Evolutionary conservation across 768 basidiomycete genomes (phyloP).

Genomic region (Mycena olivaceomarginata): DNA sequence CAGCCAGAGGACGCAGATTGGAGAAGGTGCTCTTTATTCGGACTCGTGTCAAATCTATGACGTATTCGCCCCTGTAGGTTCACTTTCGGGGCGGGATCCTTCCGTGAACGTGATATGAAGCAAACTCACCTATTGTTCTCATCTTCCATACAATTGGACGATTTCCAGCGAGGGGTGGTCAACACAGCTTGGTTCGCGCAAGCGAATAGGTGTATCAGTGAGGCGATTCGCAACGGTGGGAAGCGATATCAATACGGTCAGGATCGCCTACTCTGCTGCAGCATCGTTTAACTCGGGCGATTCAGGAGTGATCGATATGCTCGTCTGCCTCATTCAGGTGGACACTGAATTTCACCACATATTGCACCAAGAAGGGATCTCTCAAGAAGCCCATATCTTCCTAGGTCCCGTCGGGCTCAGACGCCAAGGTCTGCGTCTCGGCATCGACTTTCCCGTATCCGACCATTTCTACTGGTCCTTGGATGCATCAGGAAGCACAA

Average conservation of each 20-base stretch:
- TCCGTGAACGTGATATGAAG: not conserved
- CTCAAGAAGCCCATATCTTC: not conserved
- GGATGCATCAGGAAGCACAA: not conserved
- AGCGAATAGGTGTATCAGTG: not conserved
- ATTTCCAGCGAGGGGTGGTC: not conserved
- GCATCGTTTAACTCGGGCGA: no score
- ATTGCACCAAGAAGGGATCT: not conserved
- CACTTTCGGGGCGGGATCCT: not conserved
- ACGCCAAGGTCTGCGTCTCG: not conserved
- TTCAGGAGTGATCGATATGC: not conserved
- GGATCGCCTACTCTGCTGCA: no score
- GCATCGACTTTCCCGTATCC: not conserved
- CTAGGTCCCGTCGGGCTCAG: not conserved
- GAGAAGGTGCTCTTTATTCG: no score
- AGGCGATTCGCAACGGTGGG: not conserved
- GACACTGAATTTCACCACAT: not conserved
- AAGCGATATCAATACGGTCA: constrained; percentile 4
- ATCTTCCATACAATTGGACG: not conserved
- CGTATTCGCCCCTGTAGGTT: no score
- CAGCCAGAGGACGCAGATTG: no score
- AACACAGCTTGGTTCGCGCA: constrained; percentile 6
- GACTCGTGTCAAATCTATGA: no score
- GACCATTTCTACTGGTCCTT: constrained; percentile 13
- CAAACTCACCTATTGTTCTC: not conserved
- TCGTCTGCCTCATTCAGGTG: not conserved